phyloP scores from a whole-genome alignment of 805 yeast species.

The Zygosaccharomyces rouxii region DNA sequence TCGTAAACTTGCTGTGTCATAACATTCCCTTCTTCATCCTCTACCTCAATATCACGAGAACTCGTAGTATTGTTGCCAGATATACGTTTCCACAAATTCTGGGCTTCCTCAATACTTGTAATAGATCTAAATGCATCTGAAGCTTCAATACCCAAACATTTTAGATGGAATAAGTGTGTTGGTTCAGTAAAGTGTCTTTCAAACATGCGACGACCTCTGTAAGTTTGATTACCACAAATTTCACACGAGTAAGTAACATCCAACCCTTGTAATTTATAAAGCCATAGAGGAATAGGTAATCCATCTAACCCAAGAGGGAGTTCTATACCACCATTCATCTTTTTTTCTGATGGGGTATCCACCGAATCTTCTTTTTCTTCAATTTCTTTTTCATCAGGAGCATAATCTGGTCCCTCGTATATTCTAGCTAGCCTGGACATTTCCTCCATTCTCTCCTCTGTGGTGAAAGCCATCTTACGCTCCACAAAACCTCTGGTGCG shows the following conservation, averaged over 20 bases:
- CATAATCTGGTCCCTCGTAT: constrained; percentile 37
- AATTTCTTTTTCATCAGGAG: constrained; percentile 39
- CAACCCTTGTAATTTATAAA: constrained; percentile 83
- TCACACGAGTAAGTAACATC: constrained; percentile 73
- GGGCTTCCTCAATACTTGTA: constrained; percentile 63
- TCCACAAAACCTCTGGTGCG: constrained; percentile 59
- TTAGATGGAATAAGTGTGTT: constrained; percentile 69
- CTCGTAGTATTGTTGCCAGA: constrained; percentile 8
- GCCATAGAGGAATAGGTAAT: constrained; percentile 88
- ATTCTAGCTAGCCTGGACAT: constrained; percentile 39
- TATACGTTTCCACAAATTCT: constrained; percentile 48
- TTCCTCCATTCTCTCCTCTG: constrained; percentile 60
- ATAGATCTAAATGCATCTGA: constrained; percentile 57
- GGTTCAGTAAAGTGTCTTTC: constrained; percentile 70
- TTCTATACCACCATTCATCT: constrained; percentile 36
- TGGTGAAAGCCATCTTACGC: constrained; percentile 63
- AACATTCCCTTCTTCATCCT: constrained; percentile 90
- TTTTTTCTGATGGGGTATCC: constrained; percentile 6
- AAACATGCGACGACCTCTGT: constrained; percentile 68
- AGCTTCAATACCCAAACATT: constrained; percentile 65
- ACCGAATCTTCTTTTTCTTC: constrained; percentile 28
- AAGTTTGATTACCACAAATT: constrained; percentile 72
- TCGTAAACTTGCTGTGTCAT: constrained; percentile 78
- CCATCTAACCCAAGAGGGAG: constrained; percentile 87
- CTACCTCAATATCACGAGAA: constrained; percentile 63